Percentiles rank a stretch among this genome's conserved stretches.
phyloP scores from a whole-genome alignment of 2,329 filamentous ascomycete species.

The Gnomoniopsis sp. region DNA sequence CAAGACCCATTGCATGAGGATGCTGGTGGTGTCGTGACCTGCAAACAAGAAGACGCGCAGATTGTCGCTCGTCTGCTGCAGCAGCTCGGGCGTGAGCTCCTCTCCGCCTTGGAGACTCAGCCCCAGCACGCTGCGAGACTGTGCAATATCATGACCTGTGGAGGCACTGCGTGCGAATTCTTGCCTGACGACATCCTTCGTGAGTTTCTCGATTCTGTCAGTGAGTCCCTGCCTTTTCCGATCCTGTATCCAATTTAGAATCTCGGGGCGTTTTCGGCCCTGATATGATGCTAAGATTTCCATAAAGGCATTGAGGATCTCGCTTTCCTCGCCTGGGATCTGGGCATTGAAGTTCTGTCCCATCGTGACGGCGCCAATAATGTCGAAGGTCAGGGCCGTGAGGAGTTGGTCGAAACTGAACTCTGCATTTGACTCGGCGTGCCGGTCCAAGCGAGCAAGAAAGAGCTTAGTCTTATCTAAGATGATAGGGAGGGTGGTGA shows the following conservation, averaged over 20 bases:
- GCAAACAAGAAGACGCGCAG: conserved; percentile 38
- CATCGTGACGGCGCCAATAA: conserved; percentile 25
- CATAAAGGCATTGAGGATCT: conserved; percentile 10
- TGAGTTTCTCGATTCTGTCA: conserved; percentile 6
- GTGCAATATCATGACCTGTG: not conserved
- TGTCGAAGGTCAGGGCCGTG: conserved; percentile 36
- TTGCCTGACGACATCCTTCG: conserved; percentile 5
- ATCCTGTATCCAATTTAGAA: conserved; percentile 2
- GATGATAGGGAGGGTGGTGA: conserved; percentile 33
- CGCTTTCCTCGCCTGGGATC: conserved; percentile 8
- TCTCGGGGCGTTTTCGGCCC: not conserved
- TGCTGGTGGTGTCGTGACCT: conserved; percentile 39
- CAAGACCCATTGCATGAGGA: conserved; percentile 33
- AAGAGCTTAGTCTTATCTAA: conserved; percentile 32
- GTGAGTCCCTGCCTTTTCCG: not conserved
- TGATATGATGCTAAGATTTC: conserved; percentile 1
- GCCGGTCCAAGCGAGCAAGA: conserved; percentile 27
- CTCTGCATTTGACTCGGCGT: conserved; percentile 23
- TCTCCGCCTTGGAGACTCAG: conserved; percentile 30
- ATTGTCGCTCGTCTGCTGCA: conserved; percentile 32
- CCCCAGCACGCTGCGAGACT: conserved; percentile 29
- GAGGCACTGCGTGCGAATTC: conserved; percentile 6
- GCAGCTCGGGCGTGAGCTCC: conserved; percentile 24
- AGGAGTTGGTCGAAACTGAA: conserved; percentile 28
- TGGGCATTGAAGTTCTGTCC: conserved; percentile 12